phyloP scores from a whole-genome alignment of 768 basidiomycete genomes.

The Gloeopeniophorella convolvens region DNA sequence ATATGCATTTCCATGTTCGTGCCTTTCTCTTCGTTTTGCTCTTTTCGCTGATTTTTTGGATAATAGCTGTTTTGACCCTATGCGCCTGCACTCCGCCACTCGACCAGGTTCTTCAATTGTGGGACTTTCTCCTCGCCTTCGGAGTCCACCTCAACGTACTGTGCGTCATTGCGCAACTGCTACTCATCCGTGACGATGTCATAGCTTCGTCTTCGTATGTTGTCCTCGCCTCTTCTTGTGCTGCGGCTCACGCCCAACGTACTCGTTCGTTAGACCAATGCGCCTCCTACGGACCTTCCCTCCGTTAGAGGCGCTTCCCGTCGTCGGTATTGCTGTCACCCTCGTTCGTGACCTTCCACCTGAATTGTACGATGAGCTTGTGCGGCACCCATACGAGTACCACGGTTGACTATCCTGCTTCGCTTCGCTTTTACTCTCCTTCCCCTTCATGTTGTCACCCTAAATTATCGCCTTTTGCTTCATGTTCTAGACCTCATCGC shows the following conservation, averaged over 20 bases:
- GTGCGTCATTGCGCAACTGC: constrained; percentile 92
- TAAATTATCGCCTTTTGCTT: neutral
- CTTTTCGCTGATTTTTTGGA: neutral
- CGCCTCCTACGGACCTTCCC: constrained; percentile 90
- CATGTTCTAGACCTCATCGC: constrained; percentile 2
- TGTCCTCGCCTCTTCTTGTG: neutral
- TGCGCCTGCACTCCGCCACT: constrained; percentile 97
- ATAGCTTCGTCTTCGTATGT: constrained; percentile 80
- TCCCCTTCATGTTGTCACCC: neutral
- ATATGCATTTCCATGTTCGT: constrained; percentile 94
- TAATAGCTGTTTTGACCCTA: constrained; percentile 80
- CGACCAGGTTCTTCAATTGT: constrained; percentile 88
- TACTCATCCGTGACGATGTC: constrained; percentile 85
- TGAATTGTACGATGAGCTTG: constrained; percentile 83
- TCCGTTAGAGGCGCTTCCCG: constrained; percentile 76
- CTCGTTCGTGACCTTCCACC: constrained; percentile 87
- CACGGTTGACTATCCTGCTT: neutral
- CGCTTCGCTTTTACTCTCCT: neutral
- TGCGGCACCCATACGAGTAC: constrained; percentile 74
- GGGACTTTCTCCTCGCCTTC: constrained; percentile 97
- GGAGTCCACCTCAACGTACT: constrained; percentile 95
- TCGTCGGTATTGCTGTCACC: constrained; percentile 90
- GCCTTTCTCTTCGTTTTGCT: neutral
- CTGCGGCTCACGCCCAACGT: constrained; percentile 5
- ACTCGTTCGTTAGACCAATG: constrained; percentile 65